These are phyloP conservation scores for Collybiopsis luxurians DNA, from an alignment of 768 basidiomycete genomes.

Conservation along the genomic window DNA sequence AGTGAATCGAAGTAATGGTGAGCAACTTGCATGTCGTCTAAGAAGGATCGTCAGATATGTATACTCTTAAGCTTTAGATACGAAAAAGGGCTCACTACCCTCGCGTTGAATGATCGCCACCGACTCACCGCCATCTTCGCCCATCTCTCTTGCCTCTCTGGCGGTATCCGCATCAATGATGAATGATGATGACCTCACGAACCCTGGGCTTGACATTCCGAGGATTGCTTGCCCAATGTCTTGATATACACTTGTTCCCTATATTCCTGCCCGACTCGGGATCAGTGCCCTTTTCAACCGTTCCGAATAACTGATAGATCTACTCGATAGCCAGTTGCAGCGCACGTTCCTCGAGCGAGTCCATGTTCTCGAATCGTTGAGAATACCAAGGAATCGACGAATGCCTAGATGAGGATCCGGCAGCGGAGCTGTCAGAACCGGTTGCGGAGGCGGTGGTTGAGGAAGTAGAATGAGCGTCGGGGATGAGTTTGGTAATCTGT, in stretches of 20 bases:
- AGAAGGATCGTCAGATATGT: too few relatives aligned
- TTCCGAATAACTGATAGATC: constrained; percentile 48
- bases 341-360: constrained; percentile 67
- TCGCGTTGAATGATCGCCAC: constrained; percentile 90
- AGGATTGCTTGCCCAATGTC: constrained; percentile 75
- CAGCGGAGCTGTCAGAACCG: too few relatives aligned
- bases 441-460: neutral
- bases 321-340: constrained; percentile 60
- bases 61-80: too few relatives aligned
- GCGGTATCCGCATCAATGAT: constrained; percentile 81
- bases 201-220: constrained; percentile 72
- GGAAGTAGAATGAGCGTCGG: constrained; percentile 4
- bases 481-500: constrained; percentile 43
- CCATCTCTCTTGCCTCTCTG: constrained; percentile 82
- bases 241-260: constrained; percentile 35
- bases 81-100: constrained; percentile 37
- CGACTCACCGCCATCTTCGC: constrained; percentile 71
- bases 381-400: neutral
- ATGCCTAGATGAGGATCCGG: too few relatives aligned
- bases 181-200: constrained; percentile 75
- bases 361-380: constrained; percentile 27
- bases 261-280: neutral
- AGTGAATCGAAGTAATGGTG: constrained; percentile 86
- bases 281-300: neutral
- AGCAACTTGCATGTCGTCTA: constrained; percentile 49